phyloP scores from a whole-genome alignment of 2,329 filamentous ascomycete species.

The Aspergillus versicolor region DNA sequence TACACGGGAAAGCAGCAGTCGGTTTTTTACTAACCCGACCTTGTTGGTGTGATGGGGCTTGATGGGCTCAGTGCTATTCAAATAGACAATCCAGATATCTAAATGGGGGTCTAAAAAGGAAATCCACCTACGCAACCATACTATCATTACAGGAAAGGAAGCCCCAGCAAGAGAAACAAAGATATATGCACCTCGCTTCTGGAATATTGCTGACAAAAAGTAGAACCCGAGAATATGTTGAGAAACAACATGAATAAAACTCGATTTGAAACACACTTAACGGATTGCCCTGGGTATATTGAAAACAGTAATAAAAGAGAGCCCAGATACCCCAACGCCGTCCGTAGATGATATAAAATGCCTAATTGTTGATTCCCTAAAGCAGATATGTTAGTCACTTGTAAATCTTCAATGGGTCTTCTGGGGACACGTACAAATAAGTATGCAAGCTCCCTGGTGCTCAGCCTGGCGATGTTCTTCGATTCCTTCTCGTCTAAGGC shows the following conservation, averaged over 20 bases:
- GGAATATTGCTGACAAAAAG: not conserved
- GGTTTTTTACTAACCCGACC: too few species aligned
- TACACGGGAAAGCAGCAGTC: too few species aligned
- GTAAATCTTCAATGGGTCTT: not conserved
- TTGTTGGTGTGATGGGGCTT: too few species aligned
- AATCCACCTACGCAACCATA: not conserved
- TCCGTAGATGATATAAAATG: not conserved
- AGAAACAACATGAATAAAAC: not conserved
- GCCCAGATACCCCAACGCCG: constrained; percentile 11
- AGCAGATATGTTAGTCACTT: not conserved
- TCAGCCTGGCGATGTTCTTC: constrained; percentile 65
- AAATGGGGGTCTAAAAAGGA: not conserved
- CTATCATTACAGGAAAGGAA: not conserved
- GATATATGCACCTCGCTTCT: not conserved
- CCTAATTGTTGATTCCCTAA: constrained; percentile 1
- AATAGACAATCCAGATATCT: not conserved
- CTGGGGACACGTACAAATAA: constrained; percentile 57
- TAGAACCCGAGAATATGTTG: not conserved
- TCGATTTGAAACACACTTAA: not conserved
- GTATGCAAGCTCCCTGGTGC: constrained; percentile 65
- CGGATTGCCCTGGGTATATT: constrained; percentile 10
- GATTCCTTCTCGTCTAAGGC: constrained; percentile 76
- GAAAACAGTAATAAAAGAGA: not conserved
- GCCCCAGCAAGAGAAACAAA: not conserved
- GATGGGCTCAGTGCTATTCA: too few species aligned